A percentile compares a stretch with the other conserved stretches of the same genome.
phyloP scores from a whole-genome alignment of 345 rosid genomes.

The Ceriops zippeliana region DNA sequence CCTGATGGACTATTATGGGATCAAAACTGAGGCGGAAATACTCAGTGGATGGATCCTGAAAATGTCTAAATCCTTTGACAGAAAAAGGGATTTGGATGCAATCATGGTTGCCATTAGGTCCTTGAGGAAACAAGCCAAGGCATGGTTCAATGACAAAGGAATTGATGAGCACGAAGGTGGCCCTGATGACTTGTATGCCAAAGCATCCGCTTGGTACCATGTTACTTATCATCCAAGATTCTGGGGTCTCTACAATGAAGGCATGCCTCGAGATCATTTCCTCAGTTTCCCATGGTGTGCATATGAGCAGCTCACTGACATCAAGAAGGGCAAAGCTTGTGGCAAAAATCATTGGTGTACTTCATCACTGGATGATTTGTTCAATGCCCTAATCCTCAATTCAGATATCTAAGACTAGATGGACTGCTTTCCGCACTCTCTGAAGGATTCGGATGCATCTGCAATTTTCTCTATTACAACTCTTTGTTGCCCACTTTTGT shows the following conservation, averaged over 20 bases:
- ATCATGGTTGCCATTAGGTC: conserved; percentile 30
- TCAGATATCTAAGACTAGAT: too few species aligned
- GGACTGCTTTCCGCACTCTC: too few species aligned
- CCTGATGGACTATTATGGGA: conserved; percentile 46
- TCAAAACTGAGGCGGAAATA: conserved; percentile 57
- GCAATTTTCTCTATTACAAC: too few species aligned
- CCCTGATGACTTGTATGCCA: conserved; percentile 21
- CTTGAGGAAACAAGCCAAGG: conserved; percentile 43
- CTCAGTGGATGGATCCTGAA: conserved; percentile 45
- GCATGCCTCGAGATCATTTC: conserved; percentile 23
- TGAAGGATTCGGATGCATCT: too few species aligned
- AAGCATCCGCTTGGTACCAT: conserved; percentile 51
- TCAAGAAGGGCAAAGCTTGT: conserved; percentile 10
- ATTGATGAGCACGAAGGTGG: conserved; percentile 6
- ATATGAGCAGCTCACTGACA: conserved; percentile 26
- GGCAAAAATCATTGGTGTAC: too few species aligned
- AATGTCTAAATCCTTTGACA: conserved; percentile 36
- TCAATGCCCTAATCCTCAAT: too few species aligned
- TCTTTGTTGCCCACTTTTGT: too few species aligned
- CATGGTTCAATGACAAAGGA: conserved; percentile 35
- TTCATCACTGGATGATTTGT: neutral
- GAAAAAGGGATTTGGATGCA: conserved; percentile 36
- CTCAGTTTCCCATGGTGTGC: conserved; percentile 45
- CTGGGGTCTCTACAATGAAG: conserved; percentile 28
- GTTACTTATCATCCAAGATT: conserved; percentile 38